Base-by-base conservation (phyloP, 768 basidiomycete genomes). In the Rhizopogon vesiculosus region DNA sequence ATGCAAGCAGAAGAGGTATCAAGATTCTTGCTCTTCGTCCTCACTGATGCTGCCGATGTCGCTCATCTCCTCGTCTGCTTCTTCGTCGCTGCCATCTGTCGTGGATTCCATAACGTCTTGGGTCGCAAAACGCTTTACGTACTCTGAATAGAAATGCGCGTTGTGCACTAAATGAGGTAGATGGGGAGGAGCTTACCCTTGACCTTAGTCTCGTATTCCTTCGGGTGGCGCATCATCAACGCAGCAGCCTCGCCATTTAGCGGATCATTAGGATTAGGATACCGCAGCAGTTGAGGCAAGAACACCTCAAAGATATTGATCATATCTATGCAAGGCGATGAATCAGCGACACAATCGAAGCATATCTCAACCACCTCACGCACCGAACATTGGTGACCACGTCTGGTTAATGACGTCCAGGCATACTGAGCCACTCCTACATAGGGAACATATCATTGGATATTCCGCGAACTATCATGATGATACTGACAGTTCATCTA, bases 371-470 rank as follows among this genome's bases (percentile, higher is more conserved):
- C 51, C 40, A 10, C n/a, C 38, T 49, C 48, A 77, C 88, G 68
- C 68, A 95, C 94, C 94, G 69, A 97, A 99, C 97, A 99, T 98
- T 2, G 97, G 97, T 42, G 97, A 98, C 97, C 97, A 99, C 15
- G 96, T 97, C 76, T 98, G 95, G 69, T 98, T 98, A 71, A 98
- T 98, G 42, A 98, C 97, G 72, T 98, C 97, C 60, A 99, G 77
- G 72, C 97, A 99, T 51, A 99, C 96, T 5, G 95, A 98, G 42
- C 96, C 96, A 67, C 94, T 97, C 66, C 94, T 96, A 69, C 31
- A 57, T 28, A 38, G 40, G 41, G 51, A 42, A 50, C 45, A 28
- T 33, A 45, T 59, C 28, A 61, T 54, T 57, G 31, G 55, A 59
- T 53, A 29, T 39, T 38, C 44, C 22, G 5, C 19, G 52, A n/a